Percentiles rank a stretch among this genome's conserved stretches.
These are phyloP conservation scores for Balamuthia mandrillaris DNA, from an alignment of 208 protist species.

Conservation along the genomic window DNA sequence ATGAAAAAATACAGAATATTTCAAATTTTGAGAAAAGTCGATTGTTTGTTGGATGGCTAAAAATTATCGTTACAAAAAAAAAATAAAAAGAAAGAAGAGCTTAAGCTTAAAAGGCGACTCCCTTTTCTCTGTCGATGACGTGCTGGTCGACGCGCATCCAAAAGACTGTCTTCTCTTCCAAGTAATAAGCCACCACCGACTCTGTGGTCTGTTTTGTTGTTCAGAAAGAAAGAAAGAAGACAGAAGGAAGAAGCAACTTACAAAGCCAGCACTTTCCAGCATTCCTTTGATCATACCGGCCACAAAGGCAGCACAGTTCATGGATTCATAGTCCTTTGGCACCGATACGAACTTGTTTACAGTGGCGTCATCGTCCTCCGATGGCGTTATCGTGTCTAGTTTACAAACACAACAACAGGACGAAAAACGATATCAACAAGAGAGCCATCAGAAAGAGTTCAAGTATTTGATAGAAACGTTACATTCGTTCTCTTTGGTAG, in stretches of 20 bases:
- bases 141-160: slow-evolving; percentile 70
- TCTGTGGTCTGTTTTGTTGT: neutral
- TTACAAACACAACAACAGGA: neutral
- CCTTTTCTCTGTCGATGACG: slow-evolving; percentile 54
- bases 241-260: slow-evolving; percentile 28
- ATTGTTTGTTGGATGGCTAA: no score
- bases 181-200: slow-evolving; percentile 14
- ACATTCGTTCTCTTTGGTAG: slow-evolving; percentile 66
- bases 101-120: no score
- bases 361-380: slow-evolving; percentile 56
- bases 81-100: no score
- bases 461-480: neutral
- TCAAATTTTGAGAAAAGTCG: no score
- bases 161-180: slow-evolving; percentile 57
- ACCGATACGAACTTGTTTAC: slow-evolving; percentile 72
- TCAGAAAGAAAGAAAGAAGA: neutral
- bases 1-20: no score
- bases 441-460: neutral
- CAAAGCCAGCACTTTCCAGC: slow-evolving; percentile 69
- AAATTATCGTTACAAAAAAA: no score
- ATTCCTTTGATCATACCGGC: slow-evolving; percentile 73
- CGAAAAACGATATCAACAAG: neutral
- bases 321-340: slow-evolving; percentile 50
- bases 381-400: slow-evolving; percentile 67
- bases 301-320: slow-evolving; percentile 74